These are phyloP conservation scores for Aspergillus pseudoviridinutans DNA, from an alignment of 2,329 filamentous ascomycete genomes.

Conservation along the genomic window DNA sequence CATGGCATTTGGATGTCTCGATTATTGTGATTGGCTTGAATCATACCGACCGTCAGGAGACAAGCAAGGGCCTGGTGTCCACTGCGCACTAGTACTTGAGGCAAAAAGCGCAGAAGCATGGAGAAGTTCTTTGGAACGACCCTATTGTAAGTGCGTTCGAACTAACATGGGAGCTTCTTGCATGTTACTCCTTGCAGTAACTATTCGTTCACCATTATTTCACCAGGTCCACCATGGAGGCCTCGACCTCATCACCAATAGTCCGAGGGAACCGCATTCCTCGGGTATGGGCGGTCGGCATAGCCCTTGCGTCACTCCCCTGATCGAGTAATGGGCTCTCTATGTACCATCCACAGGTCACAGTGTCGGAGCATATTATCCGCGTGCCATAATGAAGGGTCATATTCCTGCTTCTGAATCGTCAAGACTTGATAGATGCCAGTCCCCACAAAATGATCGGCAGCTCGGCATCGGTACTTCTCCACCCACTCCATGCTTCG, in stretches of 20 bases:
- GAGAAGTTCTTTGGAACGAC: too few species aligned
- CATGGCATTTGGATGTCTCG: neutral
- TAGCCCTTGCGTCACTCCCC: conserved; percentile 4
- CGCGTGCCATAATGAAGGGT: neutral
- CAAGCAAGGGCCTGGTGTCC: neutral
- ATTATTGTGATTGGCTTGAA: neutral
- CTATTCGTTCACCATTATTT: neutral
- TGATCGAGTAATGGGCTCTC: neutral
- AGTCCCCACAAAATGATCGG: neutral
- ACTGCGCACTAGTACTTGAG: neutral
- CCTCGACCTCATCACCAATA: neutral
- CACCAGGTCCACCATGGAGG: neutral
- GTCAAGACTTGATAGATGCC: neutral
- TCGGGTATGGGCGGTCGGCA: neutral
- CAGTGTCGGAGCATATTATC: neutral
- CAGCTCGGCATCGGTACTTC: neutral
- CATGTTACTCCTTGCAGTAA: neutral
- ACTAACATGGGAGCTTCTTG: neutral
- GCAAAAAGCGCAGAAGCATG: neutral
- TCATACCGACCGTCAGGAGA: neutral
- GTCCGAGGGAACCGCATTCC: neutral
- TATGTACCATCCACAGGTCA: neutral
- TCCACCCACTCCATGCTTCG: neutral
- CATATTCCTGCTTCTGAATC: neutral
- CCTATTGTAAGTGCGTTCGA: neutral